Evolutionary conservation across 2,329 filamentous ascomycete species (phyloP), one percentile per base, ranked within the genome.

Genomic region (Botrytis fabae): DNA sequence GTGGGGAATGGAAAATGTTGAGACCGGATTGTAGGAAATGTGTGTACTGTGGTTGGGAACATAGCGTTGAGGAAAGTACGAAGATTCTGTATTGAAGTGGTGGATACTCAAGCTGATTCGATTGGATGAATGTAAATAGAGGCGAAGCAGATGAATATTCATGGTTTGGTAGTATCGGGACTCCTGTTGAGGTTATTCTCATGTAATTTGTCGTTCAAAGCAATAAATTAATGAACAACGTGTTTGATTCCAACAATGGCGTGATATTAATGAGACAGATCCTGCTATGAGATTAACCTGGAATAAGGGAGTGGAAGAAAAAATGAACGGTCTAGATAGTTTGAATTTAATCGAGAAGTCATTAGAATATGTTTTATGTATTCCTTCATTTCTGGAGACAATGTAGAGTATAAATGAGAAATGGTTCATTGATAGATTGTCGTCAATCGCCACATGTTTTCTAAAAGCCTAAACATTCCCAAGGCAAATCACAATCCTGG

Each of bases 1-100:
- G 74, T 62, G 69, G 69, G 4, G 72, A 73, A 18, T 75, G 74
- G 74, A 70, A 70, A 42, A 75, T 75, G 69, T 66, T 75, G 72
- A 69, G 72, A 54, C 28, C 69, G 3, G 74, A 73, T 66, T 69
- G 65, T 18, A 69, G 71, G 38, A 73, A 69, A n/a, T 75, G 74
- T 69, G 62, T 64, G 25, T 73, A 71, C n/a, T 75, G 74, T 73
- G 74, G 72, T 2, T 69, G 38, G 35, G 42, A 71, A 38, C 71
- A 73, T 71, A 51, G 6, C 44, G 35, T 73, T 14, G 63, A 73
- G 64, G 48, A 57, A 10, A 73, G 72, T 60, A 73, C 69, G 2
- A 75, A 75, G 51, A 10, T 73, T 40, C 18, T 73, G 12, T 73
- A 70, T 2, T 25, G 62, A 48, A 48, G 6, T 4, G 20, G 20